Evolutionary conservation across 2,329 filamentous ascomycete species (phyloP).

Genomic region (Whalleya microplaca): DNA sequence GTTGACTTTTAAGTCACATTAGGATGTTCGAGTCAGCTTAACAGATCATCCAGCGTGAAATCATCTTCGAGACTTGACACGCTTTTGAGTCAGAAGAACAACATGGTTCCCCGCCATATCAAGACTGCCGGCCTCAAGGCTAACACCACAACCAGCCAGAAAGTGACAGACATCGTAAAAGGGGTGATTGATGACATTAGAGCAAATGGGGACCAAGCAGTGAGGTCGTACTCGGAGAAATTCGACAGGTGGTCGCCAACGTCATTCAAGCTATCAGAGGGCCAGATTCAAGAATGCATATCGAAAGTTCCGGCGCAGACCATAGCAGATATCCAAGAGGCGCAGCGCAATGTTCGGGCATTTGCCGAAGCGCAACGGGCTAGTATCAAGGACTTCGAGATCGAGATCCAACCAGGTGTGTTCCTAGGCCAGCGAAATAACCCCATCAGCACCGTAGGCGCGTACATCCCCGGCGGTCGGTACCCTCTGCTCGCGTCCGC

Average conservation of each 20-base stretch:
- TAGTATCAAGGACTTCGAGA: constrained; percentile 52
- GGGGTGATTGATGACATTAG: constrained; percentile 52
- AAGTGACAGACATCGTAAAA: constrained; percentile 47
- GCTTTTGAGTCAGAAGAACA: background rate
- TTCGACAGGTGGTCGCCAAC: constrained; percentile 58
- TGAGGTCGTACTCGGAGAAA: constrained; percentile 53
- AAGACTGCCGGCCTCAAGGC: constrained; percentile 25
- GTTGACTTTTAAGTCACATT: too few relatives aligned
- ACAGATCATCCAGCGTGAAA: too few relatives aligned
- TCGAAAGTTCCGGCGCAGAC: constrained; percentile 48
- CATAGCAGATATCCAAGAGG: constrained; percentile 43
- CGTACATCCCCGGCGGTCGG: constrained; percentile 54
- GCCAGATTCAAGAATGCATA: constrained; percentile 50
- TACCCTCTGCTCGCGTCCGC: constrained; percentile 57
- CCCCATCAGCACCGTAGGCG: constrained; percentile 50
- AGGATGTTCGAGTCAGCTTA: too few relatives aligned
- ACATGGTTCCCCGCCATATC: constrained; percentile 29
- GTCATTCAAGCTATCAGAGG: constrained; percentile 51
- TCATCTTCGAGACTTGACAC: background rate
- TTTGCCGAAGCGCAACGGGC: constrained; percentile 53
- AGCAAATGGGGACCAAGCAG: constrained; percentile 50
- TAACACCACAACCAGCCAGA: constrained; percentile 29
- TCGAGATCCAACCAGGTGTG: constrained; percentile 54
- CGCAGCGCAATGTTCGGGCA: constrained; percentile 51
- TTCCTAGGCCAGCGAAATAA: constrained; percentile 55